phyloP scores from a whole-genome alignment of 257 asterid genomes.

The Capsicum baccatum region DNA sequence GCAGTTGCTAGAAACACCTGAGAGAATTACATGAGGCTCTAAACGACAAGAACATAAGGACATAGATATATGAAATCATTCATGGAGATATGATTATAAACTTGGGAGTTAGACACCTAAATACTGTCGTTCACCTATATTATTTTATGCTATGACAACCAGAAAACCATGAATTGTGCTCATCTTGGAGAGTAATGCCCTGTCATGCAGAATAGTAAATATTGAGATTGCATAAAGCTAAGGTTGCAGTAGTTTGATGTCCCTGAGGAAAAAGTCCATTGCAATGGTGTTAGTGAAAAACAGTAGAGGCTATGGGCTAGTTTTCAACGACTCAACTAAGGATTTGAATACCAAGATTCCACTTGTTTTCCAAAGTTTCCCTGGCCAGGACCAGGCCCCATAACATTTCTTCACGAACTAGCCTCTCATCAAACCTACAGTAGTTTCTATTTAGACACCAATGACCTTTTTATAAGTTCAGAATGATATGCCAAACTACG shows the following conservation, averaged over 20 bases:
- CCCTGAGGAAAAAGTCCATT: background rate
- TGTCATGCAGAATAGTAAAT: background rate
- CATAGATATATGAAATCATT: constrained; percentile 11
- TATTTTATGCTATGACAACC: background rate
- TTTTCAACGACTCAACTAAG: background rate
- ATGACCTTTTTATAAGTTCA: background rate
- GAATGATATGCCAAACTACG: background rate
- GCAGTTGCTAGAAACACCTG: constrained; percentile 94
- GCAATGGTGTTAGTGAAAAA: background rate
- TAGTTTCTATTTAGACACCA: background rate
- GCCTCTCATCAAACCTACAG: constrained; percentile 22
- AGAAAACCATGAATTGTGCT: background rate
- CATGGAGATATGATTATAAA: constrained; percentile 1
- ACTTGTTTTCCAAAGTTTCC: background rate
- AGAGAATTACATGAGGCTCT: constrained; percentile 31
- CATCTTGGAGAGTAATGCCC: constrained; percentile 24
- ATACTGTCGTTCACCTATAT: background rate
- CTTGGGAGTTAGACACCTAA: background rate
- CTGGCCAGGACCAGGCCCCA: constrained; percentile 10
- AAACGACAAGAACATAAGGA: constrained; percentile 13
- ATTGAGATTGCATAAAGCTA: background rate
- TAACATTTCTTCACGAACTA: constrained; percentile 10
- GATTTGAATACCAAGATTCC: constrained; percentile 5
- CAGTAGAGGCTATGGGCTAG: background rate
- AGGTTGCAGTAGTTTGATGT: constrained; percentile 5